Base-by-base conservation (phyloP, 495 filamentous ascomycete species). In the Penicillium bialowiezense region DNA sequence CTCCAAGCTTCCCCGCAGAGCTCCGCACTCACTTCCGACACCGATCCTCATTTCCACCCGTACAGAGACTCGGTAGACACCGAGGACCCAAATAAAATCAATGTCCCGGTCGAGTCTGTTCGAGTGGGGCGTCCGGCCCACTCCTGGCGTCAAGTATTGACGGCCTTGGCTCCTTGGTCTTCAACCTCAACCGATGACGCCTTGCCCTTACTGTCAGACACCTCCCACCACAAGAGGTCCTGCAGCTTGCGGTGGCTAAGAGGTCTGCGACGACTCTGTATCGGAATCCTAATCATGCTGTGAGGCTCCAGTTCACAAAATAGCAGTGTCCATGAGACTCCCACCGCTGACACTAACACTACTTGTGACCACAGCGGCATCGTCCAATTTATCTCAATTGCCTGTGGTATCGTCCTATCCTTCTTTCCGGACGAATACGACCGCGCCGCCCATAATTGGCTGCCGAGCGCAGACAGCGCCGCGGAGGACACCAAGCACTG, bases 351-450 rank as follows among this genome's bases (percentile, higher is more conserved):
- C 34, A n/a, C n/a, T n/a, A n/a, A n/a, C n/a, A n/a, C n/a, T n/a
- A n/a, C n/a, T n/a, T n/a, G n/a, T 8, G 12, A 48, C 23, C 21
- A 29, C 47, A 79, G 76, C 36, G 76, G 76, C 23, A 40, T 77
- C 23, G 54, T 78, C 19, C 75, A 78, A 51, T 65, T 74, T 8
- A 56, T 80, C 49, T 73, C 72, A 19, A 65, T 86, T n/a, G 50
- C 75, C 31, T 70, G 76, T 35, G 69, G 70, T 23, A 68, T 84
- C 23, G 68, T 72, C 15, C 74, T 75, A 32, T 63, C 76, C 13
- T 63, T 85, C 52, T 82, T 83, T 62, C 76, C 79, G 7, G 69
- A 82, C 42, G 75, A 86, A 48, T 70, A 80, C 40, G 77, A 82
- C 48, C 69, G 63, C 29, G 64, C 63, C 35, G 56, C 60, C 52